phyloP scores from a whole-genome alignment of 2,329 filamentous ascomycete species.

The Lachnellula cervina region DNA sequence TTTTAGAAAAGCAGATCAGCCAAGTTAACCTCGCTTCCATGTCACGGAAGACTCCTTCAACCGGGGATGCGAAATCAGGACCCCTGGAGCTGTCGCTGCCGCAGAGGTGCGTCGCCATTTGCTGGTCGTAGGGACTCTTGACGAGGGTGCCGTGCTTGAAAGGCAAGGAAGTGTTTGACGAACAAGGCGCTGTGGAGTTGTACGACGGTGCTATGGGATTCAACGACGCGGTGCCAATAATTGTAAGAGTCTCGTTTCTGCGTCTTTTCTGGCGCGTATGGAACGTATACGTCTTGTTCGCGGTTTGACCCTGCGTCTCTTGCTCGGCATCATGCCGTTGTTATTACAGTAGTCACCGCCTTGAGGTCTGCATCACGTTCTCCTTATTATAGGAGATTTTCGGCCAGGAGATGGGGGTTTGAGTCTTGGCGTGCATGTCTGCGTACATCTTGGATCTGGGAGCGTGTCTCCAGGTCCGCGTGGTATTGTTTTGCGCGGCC shows the following conservation, averaged over 20 bases:
- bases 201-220: background rate
- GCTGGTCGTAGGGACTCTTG: background rate
- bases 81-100: background rate
- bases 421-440: background rate
- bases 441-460: background rate
- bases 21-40: background rate
- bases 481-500: background rate
- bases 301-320: background rate
- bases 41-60: background rate
- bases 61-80: background rate
- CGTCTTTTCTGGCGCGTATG: background rate
- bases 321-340: background rate
- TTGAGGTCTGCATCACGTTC: background rate
- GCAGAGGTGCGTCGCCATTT: background rate
- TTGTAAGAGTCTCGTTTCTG: background rate
- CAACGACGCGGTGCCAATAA: background rate
- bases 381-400: background rate
- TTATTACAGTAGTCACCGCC: background rate
- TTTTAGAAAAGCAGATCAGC: background rate
- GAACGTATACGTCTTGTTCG: background rate
- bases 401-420: background rate
- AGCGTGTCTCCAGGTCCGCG: background rate
- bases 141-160: background rate
- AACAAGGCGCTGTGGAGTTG: background rate
- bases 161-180: background rate